Base-by-base conservation (phyloP, 371 early-diverging fungal species). In the Basidiobolus meristosporus region DNA sequence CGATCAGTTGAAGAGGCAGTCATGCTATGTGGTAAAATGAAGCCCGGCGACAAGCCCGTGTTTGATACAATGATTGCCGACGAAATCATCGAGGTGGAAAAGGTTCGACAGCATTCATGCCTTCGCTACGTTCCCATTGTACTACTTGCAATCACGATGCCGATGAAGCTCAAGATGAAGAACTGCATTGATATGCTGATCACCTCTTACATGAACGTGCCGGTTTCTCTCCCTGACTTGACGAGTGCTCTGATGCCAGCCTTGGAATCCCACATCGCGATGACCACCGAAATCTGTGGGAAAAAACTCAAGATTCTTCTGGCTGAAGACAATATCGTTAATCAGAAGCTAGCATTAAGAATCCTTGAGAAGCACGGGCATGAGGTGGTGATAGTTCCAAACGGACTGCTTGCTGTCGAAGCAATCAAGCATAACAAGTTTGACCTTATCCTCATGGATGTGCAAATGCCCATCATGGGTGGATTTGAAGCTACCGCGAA, bases 301-400 rank as follows among this genome's bases (percentile, higher is more conserved):
- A 50, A 45, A 37, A 44, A 50, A 43, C 46, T 53, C 36, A 56
- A 52, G 37, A 77, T 86, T 42, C 48, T 86, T 19, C 50, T 86
- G 14, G 83, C 78, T 4, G 86, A 83, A 51, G 86, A 83, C 43
- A 82, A 86, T 40, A 59, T 74, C 36, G 78, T 86, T 26, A 86
- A 86, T 51, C 82, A 81, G 42, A 76, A 71, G 50, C 51, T 85
- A 39, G 80, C 79, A 0, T 64, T 81, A n/a, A 63, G 73, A 11
- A 72, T 82, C 20, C 52, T 85, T 40, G 73, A 78, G 46, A 74
- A 75, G 61, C 68, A 74, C 48, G 76, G 77, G n/a, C 77, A 79
- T 55, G 67, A 65, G 41, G 73, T 72, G 16, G 63, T 62, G 28
- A 69, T 81, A 18, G 86, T 73, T 0, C 50, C 70, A 15, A 78